Conservation (phyloP, 768 basidiomycete species). For the Kwoniella dendrophila region DNA sequence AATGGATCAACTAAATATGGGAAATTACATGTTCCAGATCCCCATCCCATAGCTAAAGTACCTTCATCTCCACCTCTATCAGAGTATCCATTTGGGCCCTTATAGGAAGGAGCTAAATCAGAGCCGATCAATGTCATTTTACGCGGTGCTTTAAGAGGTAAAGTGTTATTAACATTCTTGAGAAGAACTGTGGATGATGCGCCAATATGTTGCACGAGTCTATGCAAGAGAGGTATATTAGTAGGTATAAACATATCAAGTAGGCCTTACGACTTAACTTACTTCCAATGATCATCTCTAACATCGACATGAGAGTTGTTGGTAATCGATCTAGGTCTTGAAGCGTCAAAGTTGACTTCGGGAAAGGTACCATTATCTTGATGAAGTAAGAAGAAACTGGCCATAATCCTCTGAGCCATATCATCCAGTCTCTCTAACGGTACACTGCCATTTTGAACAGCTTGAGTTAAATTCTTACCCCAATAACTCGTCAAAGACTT, state of each 20-base stretch:
- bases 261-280: constrained; percentile 25
- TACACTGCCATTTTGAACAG: constrained; percentile 73
- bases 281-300: constrained; percentile 66
- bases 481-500: constrained; percentile 59
- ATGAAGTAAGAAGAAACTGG: constrained; percentile 56
- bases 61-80: constrained; percentile 64
- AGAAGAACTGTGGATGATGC: constrained; percentile 73
- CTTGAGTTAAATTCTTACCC: constrained; percentile 68
- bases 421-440: constrained; percentile 61
- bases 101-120: constrained; percentile 65
- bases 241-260: too few relatives aligned
- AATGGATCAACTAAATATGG: constrained; percentile 79
- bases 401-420: constrained; percentile 71
- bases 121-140: constrained; percentile 65
- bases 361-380: constrained; percentile 64
- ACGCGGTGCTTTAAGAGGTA: constrained; percentile 61
- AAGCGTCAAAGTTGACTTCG: constrained; percentile 67
- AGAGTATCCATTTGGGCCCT: constrained; percentile 71
- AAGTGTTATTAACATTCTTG: constrained; percentile 68
- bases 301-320: constrained; percentile 61
- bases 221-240: background rate
- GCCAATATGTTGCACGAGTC: constrained; percentile 70
- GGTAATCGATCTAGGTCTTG: constrained; percentile 27
- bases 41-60: constrained; percentile 89
- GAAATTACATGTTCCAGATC: constrained; percentile 71